Percentiles rank a stretch among this genome's conserved stretches.
Evolutionary conservation across 2,329 filamentous ascomycete species (phyloP).

Genomic region (Phaeosphaeria sp.): DNA sequence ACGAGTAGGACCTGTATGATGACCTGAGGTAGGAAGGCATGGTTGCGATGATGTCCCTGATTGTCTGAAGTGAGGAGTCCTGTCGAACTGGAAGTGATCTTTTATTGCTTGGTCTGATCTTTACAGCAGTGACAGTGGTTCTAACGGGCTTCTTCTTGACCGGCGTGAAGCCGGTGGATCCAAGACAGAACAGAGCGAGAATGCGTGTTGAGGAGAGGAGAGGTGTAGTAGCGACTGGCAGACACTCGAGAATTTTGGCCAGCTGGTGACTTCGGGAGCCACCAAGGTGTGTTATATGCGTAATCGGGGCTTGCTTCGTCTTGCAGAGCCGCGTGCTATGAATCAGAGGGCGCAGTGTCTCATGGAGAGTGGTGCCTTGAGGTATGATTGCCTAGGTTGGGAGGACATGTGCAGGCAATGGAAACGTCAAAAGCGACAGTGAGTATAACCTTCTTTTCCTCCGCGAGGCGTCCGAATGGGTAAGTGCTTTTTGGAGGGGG

Average conservation of each 20-base stretch:
- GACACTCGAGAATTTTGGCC: slow-evolving; percentile 25
- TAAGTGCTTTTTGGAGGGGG: slow-evolving; percentile 23
- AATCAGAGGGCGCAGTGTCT: slow-evolving; percentile 8
- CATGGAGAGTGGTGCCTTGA: slow-evolving; percentile 38
- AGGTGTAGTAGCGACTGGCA: slow-evolving; percentile 21
- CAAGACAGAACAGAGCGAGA: slow-evolving; percentile 27
- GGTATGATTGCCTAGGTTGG: slow-evolving; percentile 33
- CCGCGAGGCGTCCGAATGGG: slow-evolving; percentile 30
- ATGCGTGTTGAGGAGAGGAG: slow-evolving; percentile 17
- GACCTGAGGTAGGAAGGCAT: slow-evolving; percentile 45
- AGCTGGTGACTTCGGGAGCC: slow-evolving; percentile 21
- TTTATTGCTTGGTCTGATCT: slow-evolving; percentile 33
- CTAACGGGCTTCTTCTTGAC: slow-evolving; percentile 25
- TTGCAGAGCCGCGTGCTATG: slow-evolving; percentile 29
- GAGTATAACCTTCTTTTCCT: slow-evolving; percentile 22
- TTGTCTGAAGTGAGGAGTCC: slow-evolving; percentile 24
- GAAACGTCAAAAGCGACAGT: slow-evolving; percentile 20
- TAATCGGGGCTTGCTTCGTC: slow-evolving; percentile 36
- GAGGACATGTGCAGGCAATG: slow-evolving; percentile 8
- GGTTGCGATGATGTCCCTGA: slow-evolving; percentile 33
- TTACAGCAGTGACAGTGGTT: slow-evolving; percentile 27
- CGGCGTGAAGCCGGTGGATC: slow-evolving; percentile 43
- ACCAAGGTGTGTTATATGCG: slow-evolving; percentile 38
- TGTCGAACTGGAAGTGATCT: slow-evolving; percentile 30
- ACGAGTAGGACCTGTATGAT: slow-evolving; percentile 42